Conservation (phyloP, 352 stramenopile species). For the Phytophthora rubi region DNA sequence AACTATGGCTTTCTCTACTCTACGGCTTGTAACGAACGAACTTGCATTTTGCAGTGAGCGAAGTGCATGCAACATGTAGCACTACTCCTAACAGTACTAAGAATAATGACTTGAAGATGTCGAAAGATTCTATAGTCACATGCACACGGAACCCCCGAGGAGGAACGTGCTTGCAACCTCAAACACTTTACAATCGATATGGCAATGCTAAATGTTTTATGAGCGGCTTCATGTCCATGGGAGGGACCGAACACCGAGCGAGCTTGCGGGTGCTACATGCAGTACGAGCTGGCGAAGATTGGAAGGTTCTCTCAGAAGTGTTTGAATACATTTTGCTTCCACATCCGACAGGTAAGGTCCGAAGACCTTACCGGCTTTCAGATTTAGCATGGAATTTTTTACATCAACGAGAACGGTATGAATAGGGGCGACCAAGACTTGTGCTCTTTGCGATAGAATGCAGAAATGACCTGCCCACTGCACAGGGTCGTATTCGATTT, state of each 20-base stretch:
- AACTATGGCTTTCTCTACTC: background rate
- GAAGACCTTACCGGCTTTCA: constrained; percentile 45
- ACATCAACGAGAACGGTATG: constrained; percentile 58
- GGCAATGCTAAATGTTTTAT: constrained; percentile 61
- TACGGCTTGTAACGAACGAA: background rate
- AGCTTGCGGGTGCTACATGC: constrained; percentile 50
- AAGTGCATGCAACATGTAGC: background rate
- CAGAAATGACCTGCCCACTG: constrained; percentile 10
- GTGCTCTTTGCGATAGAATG: constrained; percentile 12
- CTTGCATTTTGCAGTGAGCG: background rate
- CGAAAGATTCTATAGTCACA: constrained; percentile 77
- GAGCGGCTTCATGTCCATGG: constrained; percentile 50
- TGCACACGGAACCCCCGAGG: constrained; percentile 47
- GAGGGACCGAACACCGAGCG: constrained; percentile 61
- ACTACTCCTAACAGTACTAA: background rate
- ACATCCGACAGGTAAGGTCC: constrained; percentile 45
- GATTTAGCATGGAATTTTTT: constrained; percentile 88
- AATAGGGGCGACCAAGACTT: background rate
- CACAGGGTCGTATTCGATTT: constrained; percentile 3
- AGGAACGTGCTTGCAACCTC: constrained; percentile 68
- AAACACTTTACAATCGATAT: constrained; percentile 69
- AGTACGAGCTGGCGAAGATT: constrained; percentile 3
- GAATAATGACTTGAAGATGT: constrained; percentile 34
- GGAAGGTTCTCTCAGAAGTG: constrained; percentile 68
- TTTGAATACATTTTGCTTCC: constrained; percentile 81